Evolutionary conservation across 208 protist species (phyloP), one percentile per base, ranked within the genome.

Genomic region (Trypanosoma melophagium): DNA sequence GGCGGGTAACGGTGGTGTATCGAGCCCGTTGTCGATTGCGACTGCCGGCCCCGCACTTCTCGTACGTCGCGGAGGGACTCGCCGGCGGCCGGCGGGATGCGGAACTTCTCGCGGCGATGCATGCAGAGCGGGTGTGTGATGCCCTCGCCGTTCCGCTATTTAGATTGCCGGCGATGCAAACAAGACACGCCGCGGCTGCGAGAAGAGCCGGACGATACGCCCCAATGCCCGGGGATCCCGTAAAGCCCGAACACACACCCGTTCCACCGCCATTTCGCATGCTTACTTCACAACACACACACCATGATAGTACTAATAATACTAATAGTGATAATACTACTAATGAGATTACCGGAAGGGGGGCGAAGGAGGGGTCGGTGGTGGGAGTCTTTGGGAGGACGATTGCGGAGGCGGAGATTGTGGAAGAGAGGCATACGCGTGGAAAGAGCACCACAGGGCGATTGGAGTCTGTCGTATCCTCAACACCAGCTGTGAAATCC

Each of bases 101-200:
- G 14, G 89, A 91, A 66, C 52, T 89, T 49, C 78, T 93, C 1
- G 84, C 84, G 14, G 87, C 90, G 31, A 95, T 95, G 90, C 90
- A 95, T 68, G 90, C 87, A 5, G 85, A 95, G 66, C 70, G 80
- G 3, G 74, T 93, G 17, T 90, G 83, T 66, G 87, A 93, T 49
- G 79, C 82, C 7, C 71, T 91, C 0, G 84, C 82, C 5, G 79
- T 92, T 13, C 84, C 80, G 21, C 74, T 95, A 12, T 95, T 91
- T 56, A 71, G 76, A 1, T 63, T 91, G 41, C 68, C 73, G 59
- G 82, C 79, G 7, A 84, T 80, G 64, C 89, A 94, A 77, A 73
- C 76, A 53, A 87, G 88, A 55, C 71, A 94, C 74, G 84, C 84
- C 14, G 86, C 89, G 69, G 69, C 59, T 41, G 79, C 53, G 25